Conservation (phyloP, 164 flowering plant genomes). For the Piper longum region DNA sequence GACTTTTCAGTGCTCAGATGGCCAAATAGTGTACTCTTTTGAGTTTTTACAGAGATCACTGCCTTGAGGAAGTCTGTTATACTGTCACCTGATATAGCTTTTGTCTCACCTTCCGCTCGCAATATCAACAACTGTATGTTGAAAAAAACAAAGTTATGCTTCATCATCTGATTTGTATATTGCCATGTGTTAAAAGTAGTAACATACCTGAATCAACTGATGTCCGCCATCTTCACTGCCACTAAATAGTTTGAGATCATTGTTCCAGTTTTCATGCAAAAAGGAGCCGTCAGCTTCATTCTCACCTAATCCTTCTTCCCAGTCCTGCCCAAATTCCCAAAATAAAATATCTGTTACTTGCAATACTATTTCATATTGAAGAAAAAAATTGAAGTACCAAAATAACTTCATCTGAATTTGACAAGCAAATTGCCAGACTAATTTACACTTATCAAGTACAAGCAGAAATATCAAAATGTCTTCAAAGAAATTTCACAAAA, state of each 20-base stretch:
- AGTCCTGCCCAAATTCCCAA: conserved; percentile 34
- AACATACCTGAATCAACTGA: conserved; percentile 63
- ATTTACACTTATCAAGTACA: neutral
- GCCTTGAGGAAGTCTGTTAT: conserved; percentile 28
- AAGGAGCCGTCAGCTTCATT: conserved; percentile 82
- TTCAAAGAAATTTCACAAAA: too few species aligned
- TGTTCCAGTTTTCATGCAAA: conserved; percentile 78
- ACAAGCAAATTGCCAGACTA: too few species aligned
- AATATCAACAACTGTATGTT: conserved; percentile 53
- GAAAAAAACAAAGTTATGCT: neutral
- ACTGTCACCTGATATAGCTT: conserved; percentile 37
- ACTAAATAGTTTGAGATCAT: conserved; percentile 52
- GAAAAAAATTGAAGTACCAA: too few species aligned
- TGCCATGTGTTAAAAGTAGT: neutral
- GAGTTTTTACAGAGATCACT: conserved; percentile 40
- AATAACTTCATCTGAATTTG: too few species aligned
- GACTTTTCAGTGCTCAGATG: conserved; percentile 11
- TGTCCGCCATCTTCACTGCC: conserved; percentile 80
- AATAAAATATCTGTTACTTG: neutral
- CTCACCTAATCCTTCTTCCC: conserved; percentile 90
- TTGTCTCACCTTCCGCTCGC: conserved; percentile 77
- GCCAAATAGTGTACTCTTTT: conserved; percentile 41
- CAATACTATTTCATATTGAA: too few species aligned
- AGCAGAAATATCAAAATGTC: too few species aligned
- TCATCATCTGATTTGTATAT: neutral